Conservation (phyloP, 2,329 filamentous ascomycete species). For the Ascochyta fabae region DNA sequence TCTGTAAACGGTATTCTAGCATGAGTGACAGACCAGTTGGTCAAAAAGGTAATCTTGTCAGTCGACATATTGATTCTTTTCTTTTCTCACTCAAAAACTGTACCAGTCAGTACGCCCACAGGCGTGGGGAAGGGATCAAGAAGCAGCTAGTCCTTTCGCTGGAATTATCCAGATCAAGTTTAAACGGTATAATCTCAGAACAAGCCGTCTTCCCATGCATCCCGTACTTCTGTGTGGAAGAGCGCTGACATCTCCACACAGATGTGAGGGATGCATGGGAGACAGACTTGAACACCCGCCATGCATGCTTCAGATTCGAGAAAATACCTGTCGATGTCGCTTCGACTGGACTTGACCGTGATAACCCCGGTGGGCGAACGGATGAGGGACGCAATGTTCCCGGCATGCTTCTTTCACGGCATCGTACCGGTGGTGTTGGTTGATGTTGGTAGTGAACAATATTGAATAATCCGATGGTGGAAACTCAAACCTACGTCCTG, state of each 20-base stretch:
- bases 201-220: conserved; percentile 51
- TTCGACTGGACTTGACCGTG: conserved; percentile 11
- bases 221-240: conserved; percentile 84
- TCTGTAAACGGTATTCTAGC: background rate
- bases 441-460: background rate
- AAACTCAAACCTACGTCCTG: background rate
- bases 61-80: conserved; percentile 71
- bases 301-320: conserved; percentile 45
- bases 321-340: conserved; percentile 17
- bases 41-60: conserved; percentile 84
- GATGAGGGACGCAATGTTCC: background rate
- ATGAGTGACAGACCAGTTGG: conserved; percentile 70
- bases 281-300: conserved; percentile 48
- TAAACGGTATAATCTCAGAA: conserved; percentile 90
- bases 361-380: background rate
- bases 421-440: conserved; percentile 13
- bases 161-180: conserved; percentile 99
- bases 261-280: conserved; percentile 27
- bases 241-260: conserved; percentile 69
- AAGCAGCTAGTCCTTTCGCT: conserved; percentile 97
- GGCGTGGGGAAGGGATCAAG: conserved; percentile 47
- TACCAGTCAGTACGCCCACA: conserved; percentile 33
- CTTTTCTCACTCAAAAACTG: conserved; percentile 55
- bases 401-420: conserved; percentile 10
- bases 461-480: background rate